A percentile compares a stretch with the other conserved stretches of the same genome.
Evolutionary conservation across 2,329 filamentous ascomycete species (phyloP).

Genomic region (Aspergillus alliaceus): DNA sequence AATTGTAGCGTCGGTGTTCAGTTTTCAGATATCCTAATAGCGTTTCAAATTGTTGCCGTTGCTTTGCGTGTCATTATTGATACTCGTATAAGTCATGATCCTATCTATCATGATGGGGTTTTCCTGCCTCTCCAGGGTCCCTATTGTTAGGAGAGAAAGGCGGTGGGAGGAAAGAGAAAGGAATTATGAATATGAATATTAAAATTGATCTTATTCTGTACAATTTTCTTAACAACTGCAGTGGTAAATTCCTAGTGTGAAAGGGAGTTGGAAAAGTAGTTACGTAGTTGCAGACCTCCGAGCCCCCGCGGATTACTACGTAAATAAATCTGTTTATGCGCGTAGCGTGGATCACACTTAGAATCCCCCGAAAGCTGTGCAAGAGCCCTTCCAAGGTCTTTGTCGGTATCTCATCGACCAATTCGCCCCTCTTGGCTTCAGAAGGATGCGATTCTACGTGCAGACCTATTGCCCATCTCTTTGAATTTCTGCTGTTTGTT

Average conservation of each 20-base stretch:
- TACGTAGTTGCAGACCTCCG: no score
- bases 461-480: background rate
- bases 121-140: background rate
- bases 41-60: background rate
- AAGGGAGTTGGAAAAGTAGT: background rate
- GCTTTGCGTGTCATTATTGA: background rate
- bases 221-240: background rate
- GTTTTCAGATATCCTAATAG: background rate
- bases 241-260: no score
- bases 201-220: no score
- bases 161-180: background rate
- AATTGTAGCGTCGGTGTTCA: background rate
- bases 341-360: conserved; percentile 9
- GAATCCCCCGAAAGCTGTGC: conserved; percentile 1
- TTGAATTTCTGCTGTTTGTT: background rate
- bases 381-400: conserved; percentile 1
- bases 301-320: background rate
- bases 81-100: background rate
- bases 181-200: no score
- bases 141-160: background rate
- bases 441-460: conserved; percentile 3
- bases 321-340: conserved; percentile 5
- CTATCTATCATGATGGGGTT: background rate
- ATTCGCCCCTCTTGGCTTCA: background rate
- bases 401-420: background rate